Evolutionary conservation across 2,329 filamentous ascomycete species (phyloP).

Genomic region (Monilinia vaccinii-corymbosi): DNA sequence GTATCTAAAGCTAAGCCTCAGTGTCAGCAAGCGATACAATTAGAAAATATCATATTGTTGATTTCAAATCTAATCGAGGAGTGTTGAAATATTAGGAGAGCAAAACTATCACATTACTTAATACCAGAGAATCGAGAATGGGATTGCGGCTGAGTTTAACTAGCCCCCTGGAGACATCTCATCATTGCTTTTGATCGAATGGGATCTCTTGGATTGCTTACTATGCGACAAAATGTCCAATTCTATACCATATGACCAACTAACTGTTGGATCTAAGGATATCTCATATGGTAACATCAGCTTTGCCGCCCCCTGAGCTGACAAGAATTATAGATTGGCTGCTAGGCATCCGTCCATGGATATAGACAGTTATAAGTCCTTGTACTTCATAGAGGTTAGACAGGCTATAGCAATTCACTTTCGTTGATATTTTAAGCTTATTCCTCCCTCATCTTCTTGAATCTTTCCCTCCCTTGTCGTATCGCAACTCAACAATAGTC

Average conservation of each 20-base stretch:
- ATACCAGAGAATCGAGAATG: background rate
- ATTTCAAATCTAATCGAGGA: no score
- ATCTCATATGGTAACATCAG: background rate
- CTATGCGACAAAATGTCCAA: background rate
- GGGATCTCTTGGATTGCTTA: background rate
- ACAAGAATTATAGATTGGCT: background rate
- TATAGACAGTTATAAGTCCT: background rate
- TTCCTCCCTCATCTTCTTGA: background rate
- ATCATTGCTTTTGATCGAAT: background rate
- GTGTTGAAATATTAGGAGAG: background rate
- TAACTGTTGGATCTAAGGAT: background rate
- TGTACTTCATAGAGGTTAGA: background rate
- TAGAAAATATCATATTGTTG: no score
- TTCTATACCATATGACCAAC: background rate
- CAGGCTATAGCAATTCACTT: background rate
- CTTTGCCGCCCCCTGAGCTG: background rate
- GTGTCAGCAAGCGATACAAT: no score
- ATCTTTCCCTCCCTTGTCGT: background rate
- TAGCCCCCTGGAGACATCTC: background rate
- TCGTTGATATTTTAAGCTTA: background rate
- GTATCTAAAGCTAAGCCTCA: no score
- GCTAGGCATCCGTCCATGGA: background rate
- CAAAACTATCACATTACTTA: background rate
- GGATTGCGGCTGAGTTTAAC: background rate
- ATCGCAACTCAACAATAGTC: background rate